Conservation (phyloP, 805 yeast genomes). For the Yarrowia sp. region DNA sequence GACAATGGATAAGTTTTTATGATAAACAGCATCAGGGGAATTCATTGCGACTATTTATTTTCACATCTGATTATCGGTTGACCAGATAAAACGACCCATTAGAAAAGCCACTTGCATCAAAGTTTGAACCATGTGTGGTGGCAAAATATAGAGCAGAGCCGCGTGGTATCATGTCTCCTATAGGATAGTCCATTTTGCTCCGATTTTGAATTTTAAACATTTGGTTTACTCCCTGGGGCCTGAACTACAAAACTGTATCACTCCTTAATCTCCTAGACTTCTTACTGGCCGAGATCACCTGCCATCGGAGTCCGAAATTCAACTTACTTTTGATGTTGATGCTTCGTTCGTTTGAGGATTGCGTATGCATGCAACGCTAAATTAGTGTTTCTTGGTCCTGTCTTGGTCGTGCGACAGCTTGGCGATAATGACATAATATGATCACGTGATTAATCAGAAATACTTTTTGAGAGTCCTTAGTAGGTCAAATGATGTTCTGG, state of each 20-base stretch:
- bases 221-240: not conserved
- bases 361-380: not conserved
- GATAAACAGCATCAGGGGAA: too few species aligned
- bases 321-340: not conserved
- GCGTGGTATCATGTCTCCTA: not conserved
- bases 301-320: not conserved
- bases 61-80: not conserved
- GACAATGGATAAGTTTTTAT: too few species aligned
- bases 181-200: not conserved
- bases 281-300: not conserved
- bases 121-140: conserved; percentile 6
- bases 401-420: not conserved
- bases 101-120: not conserved
- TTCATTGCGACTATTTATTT: too few species aligned
- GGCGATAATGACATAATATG: too few species aligned
- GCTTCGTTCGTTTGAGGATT: not conserved
- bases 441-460: not conserved
- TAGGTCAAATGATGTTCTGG: too few species aligned
- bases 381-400: not conserved
- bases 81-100: too few species aligned
- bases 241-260: too few species aligned
- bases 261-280: too few species aligned
- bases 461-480: too few species aligned
- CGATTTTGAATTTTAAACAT: not conserved
- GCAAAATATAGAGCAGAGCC: conserved; percentile 17